Evolutionary conservation across 78 protist species (phyloP), one percentile per base, ranked within the genome.

Genomic region (Cavenderia fasciculata): DNA sequence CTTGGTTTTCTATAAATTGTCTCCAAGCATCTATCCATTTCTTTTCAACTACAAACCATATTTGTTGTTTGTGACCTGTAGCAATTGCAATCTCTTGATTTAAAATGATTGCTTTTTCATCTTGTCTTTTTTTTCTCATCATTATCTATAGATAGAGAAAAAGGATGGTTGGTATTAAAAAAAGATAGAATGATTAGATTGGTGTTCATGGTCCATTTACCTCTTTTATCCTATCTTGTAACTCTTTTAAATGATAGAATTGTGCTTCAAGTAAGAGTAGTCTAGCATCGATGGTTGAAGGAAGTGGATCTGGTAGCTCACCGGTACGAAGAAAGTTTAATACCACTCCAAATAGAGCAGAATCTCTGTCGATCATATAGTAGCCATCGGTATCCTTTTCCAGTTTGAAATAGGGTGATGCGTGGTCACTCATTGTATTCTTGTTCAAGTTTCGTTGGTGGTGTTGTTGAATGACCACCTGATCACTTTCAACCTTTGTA

Each of bases 381-480:
- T 18, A 82, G 1, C 89, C 89, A 27, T 82, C 89, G 14, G 59
- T 46, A 54, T 82, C 89, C 56, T 82, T 82, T 56, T 82, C 89
- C 38, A 82, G 68, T 43, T 61, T 82, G n/a, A 82, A 34, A 36
- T 41, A 72, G 47, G 79, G 61, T 76, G 44, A 21, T n/a, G 31
- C 34, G 1, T 43, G n/a, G n/a, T 27, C 14, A 52, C 6, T 36
- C 8, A n/a, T 27, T 34, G 5, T 33, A 4, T 36, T 18, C 40
- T 33, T 40, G 36, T 19, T 25, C 25, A 57, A 27, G 63, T 57
- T 63, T 12, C 21, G 14, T 63, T 27, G 47, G 19, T n/a, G 8
- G 33, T 14, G 1, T 29, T 51, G 62, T 66, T 66, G 18, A 6
- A 6, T 66, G 38, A n/a, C n/a, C n/a, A n/a, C n/a, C n/a, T n/a